Percentiles rank a stretch among this genome's conserved stretches.
These are phyloP conservation scores for Xylariaceae sp. DNA, from an alignment of 2,329 filamentous ascomycete genomes.

Conservation along the genomic window DNA sequence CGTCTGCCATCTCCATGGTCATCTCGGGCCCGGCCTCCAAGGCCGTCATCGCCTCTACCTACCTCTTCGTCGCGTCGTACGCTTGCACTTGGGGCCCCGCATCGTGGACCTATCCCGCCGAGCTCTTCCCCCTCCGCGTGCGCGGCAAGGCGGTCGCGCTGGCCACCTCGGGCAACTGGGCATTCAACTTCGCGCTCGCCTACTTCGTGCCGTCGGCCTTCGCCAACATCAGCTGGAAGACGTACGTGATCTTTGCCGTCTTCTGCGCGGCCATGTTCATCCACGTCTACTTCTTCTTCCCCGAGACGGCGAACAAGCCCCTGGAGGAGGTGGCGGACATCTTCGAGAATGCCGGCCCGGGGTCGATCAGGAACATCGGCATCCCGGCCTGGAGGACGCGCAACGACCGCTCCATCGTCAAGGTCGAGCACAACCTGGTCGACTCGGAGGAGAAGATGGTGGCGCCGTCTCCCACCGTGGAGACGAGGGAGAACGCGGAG, in stretches of 20 bases:
- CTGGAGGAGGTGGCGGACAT: slow-evolving; percentile 46
- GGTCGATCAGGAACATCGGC: slow-evolving; percentile 30
- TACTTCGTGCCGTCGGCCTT: slow-evolving; percentile 41
- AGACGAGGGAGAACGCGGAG: no score
- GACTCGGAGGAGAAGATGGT: slow-evolving; percentile 29
- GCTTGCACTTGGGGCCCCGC: slow-evolving; percentile 37
- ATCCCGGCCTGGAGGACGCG: slow-evolving; percentile 35
- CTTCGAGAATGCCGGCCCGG: slow-evolving; percentile 33
- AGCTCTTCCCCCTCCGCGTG: slow-evolving; percentile 38
- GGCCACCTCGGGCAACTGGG: slow-evolving; percentile 43
- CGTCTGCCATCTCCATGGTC: slow-evolving; percentile 36
- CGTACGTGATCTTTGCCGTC: slow-evolving; percentile 45
- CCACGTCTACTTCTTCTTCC: slow-evolving; percentile 48
- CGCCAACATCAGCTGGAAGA: slow-evolving; percentile 40
- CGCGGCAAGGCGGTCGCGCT: slow-evolving; percentile 48
- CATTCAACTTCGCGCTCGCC: slow-evolving; percentile 42
- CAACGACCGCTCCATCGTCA: slow-evolving; percentile 26
- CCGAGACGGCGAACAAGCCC: slow-evolving; percentile 48
- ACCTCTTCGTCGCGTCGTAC: slow-evolving; percentile 51
- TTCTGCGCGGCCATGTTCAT: slow-evolving; percentile 43
- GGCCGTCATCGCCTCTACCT: slow-evolving; percentile 58
- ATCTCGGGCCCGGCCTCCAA: slow-evolving; percentile 43
- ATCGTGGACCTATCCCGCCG: slow-evolving; percentile 39
- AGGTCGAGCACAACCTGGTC: slow-evolving; percentile 27
- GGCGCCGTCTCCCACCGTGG: no score